Conservation (phyloP, 2,329 filamentous ascomycete genomes). For the Sporothrix schenckii region DNA sequence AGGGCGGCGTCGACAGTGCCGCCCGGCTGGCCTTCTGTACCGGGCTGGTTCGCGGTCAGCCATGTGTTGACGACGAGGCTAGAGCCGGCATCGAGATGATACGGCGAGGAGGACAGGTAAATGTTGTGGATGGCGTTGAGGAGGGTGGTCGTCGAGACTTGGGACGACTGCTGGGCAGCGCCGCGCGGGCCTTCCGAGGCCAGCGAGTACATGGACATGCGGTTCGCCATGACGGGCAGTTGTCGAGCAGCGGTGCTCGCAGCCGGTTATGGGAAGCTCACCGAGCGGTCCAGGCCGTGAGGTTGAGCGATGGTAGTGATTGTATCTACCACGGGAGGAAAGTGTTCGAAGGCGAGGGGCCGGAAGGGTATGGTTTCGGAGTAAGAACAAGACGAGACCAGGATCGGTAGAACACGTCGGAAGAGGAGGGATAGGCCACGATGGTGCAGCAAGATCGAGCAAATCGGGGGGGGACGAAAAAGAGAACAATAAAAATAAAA, state of each 20-base stretch:
- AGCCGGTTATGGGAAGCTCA: slow-evolving; percentile 17
- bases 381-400: not conserved
- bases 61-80: slow-evolving; percentile 95
- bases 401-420: slow-evolving; percentile 13
- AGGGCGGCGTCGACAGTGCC: slow-evolving; percentile 80
- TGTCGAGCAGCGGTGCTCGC: slow-evolving; percentile 30
- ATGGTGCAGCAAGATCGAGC: slow-evolving; percentile 3
- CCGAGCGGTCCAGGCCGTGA: slow-evolving; percentile 24
- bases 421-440: not conserved
- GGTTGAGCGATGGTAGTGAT: slow-evolving; percentile 30
- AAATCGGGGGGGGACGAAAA: slow-evolving; percentile 9
- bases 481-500: not conserved
- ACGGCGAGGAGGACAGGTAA: slow-evolving; percentile 80
- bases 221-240: slow-evolving; percentile 57
- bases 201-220: slow-evolving; percentile 71
- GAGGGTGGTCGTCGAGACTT: slow-evolving; percentile 89
- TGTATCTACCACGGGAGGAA: not conserved
- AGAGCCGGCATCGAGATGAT: slow-evolving; percentile 83
- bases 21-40: slow-evolving; percentile 68
- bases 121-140: slow-evolving; percentile 90
- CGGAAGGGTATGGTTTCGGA: not conserved
- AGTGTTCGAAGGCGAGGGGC: not conserved
- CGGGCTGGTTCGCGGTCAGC: slow-evolving; percentile 75
- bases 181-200: slow-evolving; percentile 63
- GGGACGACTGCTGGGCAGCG: slow-evolving; percentile 68